Evolutionary conservation across 176 grass and related monocot species (phyloP), one percentile per base, ranked within the genome.

Genomic region (Triticum dicoccoides): DNA sequence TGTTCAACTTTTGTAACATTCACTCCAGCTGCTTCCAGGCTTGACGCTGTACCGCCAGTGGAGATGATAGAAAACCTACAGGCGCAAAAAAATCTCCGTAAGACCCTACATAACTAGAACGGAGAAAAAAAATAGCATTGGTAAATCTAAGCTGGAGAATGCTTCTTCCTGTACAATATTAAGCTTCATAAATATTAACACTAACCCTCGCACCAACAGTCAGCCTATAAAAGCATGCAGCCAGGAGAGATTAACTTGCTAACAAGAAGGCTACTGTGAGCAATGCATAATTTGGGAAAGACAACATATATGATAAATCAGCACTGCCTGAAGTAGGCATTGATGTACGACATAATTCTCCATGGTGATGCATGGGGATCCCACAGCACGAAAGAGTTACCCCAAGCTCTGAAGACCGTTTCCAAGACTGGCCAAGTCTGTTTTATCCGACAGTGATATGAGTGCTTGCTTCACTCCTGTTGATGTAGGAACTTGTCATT

Each of bases 1-100:
- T 95, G 84, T 90, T 98, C 96, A 86, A 98, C 93, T 91, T 92
- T 95, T 8, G 91, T 98, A 14, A 95, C 93, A 79, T 88, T 80
- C 34, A 95, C 78, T 79, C 93, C 96, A 73, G 93, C 91, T 92
- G 92, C 83, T 89, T 94, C 93, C 77, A 98, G 84, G 82, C 89
- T 85, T 69, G 91, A 89, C 52, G 96, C 93, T 75, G 96, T 98
- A 63, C 93, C 96, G 25, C 96, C 93, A 17, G 93, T 98, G 51
- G 96, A 98, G 58, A 98, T 79, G 68, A 98, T 95, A 62, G 89
- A 86, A 74, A 92, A 98, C 69, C 96, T 98, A 80, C 83, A 92
- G 13, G 5, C 89, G 35, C 51, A 14, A 85, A 64, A 64, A 64
- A 52, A 83, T 78, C 11, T 69, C 29, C 41, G 18, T 73, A 84